Evolutionary conservation across 768 basidiomycete species (phyloP).

Genomic region (Kockovaella imperatae): DNA sequence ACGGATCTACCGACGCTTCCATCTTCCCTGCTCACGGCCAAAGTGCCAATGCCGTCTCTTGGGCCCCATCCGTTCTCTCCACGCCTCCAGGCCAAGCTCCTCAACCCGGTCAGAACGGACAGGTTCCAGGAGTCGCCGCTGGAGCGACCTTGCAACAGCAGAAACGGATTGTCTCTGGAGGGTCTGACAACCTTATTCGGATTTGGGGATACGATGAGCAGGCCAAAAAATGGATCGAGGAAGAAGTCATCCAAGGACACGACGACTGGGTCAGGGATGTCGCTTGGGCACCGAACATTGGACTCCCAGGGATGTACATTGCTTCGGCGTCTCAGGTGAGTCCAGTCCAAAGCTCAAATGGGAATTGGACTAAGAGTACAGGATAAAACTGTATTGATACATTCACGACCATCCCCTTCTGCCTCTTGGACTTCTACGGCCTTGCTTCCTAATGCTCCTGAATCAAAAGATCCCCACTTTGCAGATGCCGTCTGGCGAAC

Average conservation of each 20-base stretch:
- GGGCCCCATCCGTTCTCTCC: constrained; percentile 86
- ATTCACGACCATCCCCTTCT: constrained; percentile 34
- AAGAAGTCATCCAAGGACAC: constrained; percentile 84
- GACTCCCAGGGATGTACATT: constrained; percentile 86
- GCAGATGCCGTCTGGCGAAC: constrained; percentile 99
- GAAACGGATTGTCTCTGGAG: constrained; percentile 89
- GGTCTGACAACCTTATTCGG: constrained; percentile 90
- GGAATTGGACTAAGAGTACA: constrained; percentile 7
- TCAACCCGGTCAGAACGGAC: not conserved
- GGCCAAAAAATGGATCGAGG: constrained; percentile 79
- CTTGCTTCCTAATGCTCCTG: constrained; percentile 45
- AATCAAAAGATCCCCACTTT: constrained; percentile 65
- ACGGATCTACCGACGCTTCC: constrained; percentile 90
- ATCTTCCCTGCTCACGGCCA: constrained; percentile 94
- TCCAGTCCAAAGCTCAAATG: constrained; percentile 47
- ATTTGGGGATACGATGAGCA: constrained; percentile 89
- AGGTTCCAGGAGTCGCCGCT: constrained; percentile 43
- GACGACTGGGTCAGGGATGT: constrained; percentile 97
- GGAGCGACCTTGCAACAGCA: constrained; percentile 52
- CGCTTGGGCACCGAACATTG: constrained; percentile 98
- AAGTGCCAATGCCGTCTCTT: constrained; percentile 93
- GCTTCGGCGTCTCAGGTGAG: constrained; percentile 84
- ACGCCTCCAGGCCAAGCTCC: constrained; percentile 48
- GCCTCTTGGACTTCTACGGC: constrained; percentile 42
- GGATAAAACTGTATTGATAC: constrained; percentile 45